Evolutionary conservation across 306 rosid genomes (phyloP).

Genomic region (Purshia tridentata): DNA sequence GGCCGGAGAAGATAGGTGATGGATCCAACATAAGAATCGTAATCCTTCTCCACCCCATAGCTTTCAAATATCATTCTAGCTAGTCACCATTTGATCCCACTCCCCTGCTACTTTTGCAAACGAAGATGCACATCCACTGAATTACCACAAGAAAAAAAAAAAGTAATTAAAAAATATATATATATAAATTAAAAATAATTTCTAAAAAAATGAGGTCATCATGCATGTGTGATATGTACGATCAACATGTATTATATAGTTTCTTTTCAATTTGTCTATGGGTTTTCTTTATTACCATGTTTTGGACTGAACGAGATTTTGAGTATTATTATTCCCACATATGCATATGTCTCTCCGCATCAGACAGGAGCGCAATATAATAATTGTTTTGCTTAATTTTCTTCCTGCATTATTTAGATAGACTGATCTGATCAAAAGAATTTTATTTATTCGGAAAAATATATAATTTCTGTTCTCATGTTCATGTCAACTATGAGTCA

Average conservation of each 20-base stretch:
- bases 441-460: too few species aligned
- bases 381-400: background rate
- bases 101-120: slow-evolving; percentile 56
- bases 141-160: background rate
- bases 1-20: slow-evolving; percentile 57
- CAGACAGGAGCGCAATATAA: background rate
- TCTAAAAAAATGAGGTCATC: too few species aligned
- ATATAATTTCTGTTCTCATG: background rate
- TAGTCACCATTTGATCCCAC: slow-evolving; percentile 55
- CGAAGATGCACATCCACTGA: slow-evolving; percentile 41
- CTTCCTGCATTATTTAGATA: too few species aligned
- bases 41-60: slow-evolving; percentile 44
- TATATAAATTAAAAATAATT: too few species aligned
- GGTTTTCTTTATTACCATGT: too few species aligned
- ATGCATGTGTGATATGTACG: background rate
- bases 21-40: slow-evolving; percentile 36
- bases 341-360: background rate
- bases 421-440: too few species aligned
- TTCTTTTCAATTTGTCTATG: background rate
- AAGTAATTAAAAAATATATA: too few species aligned
- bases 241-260: background rate
- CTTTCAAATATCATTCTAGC: slow-evolving; percentile 73
- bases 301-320: background rate
- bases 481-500: background rate
- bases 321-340: background rate